Conservation (phyloP, 371 early-diverging fungal genomes). For the Lichtheimia corymbifera region DNA sequence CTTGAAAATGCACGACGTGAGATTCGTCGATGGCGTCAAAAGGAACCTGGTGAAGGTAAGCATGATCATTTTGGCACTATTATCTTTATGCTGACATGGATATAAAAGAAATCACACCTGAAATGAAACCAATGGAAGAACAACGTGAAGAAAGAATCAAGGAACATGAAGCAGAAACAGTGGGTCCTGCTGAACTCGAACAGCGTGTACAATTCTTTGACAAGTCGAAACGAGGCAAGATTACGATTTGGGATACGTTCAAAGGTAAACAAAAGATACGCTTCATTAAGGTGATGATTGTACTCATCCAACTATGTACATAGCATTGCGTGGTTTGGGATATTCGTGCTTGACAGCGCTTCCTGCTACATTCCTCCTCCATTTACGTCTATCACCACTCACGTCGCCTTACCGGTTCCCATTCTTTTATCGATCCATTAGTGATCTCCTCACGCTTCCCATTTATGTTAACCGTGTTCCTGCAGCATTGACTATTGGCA, state of each 20-base stretch:
- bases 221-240: conserved; percentile 21
- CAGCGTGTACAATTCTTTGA: conserved; percentile 30
- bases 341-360: conserved; percentile 41
- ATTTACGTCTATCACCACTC: conserved; percentile 39
- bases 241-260: conserved; percentile 39
- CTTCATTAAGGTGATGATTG: neutral
- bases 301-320: neutral
- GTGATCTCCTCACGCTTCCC: conserved; percentile 38
- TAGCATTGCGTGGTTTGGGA: conserved; percentile 37
- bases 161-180: conserved; percentile 12
- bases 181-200: conserved; percentile 5
- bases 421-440: conserved; percentile 39
- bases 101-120: conserved; percentile 9
- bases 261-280: neutral
- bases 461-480: conserved; percentile 36
- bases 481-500: conserved; percentile 21
- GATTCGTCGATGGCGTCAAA: conserved; percentile 23
- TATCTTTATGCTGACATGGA: neutral
- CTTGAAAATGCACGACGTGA: conserved; percentile 31
- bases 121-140: conserved; percentile 12
- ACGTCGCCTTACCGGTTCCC: conserved; percentile 49
- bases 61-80: neutral
- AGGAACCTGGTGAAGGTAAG: conserved; percentile 25
- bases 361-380: conserved; percentile 39
- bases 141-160: conserved; percentile 9